Percentiles rank a stretch among this genome's conserved stretches.
Evolutionary conservation across 768 basidiomycete species (phyloP).

Genomic region (Russula dissimulans): DNA sequence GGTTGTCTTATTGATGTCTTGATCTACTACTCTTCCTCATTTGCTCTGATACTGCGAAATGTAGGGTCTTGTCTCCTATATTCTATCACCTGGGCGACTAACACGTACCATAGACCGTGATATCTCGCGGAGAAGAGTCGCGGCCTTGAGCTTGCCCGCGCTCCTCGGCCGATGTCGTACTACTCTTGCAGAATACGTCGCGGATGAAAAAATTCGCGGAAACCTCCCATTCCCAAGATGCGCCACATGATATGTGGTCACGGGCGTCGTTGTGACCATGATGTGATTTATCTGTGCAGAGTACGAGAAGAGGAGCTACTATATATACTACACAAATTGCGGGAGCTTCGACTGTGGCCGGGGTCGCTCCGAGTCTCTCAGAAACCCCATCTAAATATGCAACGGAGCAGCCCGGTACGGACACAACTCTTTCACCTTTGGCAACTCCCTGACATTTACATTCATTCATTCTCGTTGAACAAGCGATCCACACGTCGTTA

Average conservation of each 20-base stretch:
- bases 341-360: conserved; percentile 60
- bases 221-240: conserved; percentile 82
- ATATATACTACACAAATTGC: conserved; percentile 73
- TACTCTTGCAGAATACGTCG: conserved; percentile 64
- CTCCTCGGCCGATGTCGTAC: conserved; percentile 69
- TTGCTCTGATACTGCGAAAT: conserved; percentile 57
- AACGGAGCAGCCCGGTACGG: conserved; percentile 48
- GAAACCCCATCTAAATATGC: conserved; percentile 51
- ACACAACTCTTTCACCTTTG: not conserved
- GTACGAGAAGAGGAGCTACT: conserved; percentile 83
- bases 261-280: not conserved
- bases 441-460: no score
- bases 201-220: conserved; percentile 80
- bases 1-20: conserved; percentile 91
- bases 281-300: conserved; percentile 30
- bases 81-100: not conserved
- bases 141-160: conserved; percentile 60
- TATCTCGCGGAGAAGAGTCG: conserved; percentile 51
- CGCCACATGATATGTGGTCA: conserved; percentile 5
- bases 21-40: conserved; percentile 78
- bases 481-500: conserved; percentile 35
- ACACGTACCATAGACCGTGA: conserved; percentile 43
- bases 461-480: no score
- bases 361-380: conserved; percentile 67
- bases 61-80: conserved; percentile 28